Conservation (phyloP, 306 rosid genomes). For the Senna tora region DNA sequence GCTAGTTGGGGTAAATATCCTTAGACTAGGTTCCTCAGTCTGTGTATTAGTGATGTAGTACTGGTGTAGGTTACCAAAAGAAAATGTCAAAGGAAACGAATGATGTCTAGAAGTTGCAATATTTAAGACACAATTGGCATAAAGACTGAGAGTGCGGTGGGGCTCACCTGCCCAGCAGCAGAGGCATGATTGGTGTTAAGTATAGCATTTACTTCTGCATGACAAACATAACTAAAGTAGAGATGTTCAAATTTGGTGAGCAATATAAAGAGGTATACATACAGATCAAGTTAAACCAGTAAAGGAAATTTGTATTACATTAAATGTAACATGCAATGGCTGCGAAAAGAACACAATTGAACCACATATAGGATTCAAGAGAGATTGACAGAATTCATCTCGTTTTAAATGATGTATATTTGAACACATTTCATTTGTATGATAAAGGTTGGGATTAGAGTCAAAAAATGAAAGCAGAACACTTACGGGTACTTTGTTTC, state of each 20-base stretch:
- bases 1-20: not conserved
- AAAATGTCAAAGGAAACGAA: slow-evolving; percentile 14
- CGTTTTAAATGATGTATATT: not conserved
- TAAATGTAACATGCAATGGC: not conserved
- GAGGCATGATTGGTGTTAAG: slow-evolving; percentile 97
- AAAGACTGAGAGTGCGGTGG: slow-evolving; percentile 12
- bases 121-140: slow-evolving; percentile 7
- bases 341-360: slow-evolving; percentile 8
- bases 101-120: slow-evolving; percentile 5
- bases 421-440: not conserved
- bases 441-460: slow-evolving; percentile 12
- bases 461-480: slow-evolving; percentile 12
- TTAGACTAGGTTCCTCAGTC: not conserved
- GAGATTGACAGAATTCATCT: slow-evolving; percentile 5
- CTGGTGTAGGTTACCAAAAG: not conserved
- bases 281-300: not conserved
- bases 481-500: slow-evolving; percentile 97
- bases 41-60: not conserved
- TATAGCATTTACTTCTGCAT: slow-evolving; percentile 94
- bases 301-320: not conserved
- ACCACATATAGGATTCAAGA: not conserved
- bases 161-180: slow-evolving; percentile 88
- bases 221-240: slow-evolving; percentile 81
- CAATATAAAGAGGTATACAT: slow-evolving; percentile 9
- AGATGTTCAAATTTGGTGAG: slow-evolving; percentile 19